phyloP scores from a whole-genome alignment of 495 filamentous ascomycete genomes.

The Talaromyces borbonicus region DNA sequence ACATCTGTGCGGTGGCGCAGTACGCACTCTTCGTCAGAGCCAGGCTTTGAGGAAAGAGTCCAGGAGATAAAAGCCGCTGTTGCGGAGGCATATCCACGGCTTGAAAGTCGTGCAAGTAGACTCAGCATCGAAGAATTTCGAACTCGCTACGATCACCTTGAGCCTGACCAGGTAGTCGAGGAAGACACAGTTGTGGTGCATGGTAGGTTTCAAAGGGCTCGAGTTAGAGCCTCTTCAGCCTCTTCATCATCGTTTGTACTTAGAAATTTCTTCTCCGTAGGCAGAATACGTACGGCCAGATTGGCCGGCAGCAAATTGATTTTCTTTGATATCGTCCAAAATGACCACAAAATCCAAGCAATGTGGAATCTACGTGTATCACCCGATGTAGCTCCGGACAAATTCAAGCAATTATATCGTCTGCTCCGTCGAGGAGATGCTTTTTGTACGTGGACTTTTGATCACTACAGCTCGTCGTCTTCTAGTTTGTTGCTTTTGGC shows the following conservation, averaged over 20 bases:
- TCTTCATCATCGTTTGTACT: no score
- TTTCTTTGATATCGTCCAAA: conserved; percentile 71
- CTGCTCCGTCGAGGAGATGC: conserved; percentile 65
- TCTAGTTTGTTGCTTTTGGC: background rate
- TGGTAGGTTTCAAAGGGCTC: conserved; percentile 33
- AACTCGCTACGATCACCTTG: conserved; percentile 26
- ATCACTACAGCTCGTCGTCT: background rate
- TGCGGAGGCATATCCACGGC: conserved; percentile 43
- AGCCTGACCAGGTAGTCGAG: conserved; percentile 37
- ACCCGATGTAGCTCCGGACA: conserved; percentile 25
- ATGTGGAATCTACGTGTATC: conserved; percentile 58
- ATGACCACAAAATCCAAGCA: conserved; percentile 60
- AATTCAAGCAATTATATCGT: conserved; percentile 51
- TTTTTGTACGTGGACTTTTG: conserved; percentile 46
- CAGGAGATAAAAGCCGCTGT: conserved; percentile 36
- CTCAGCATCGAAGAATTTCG: conserved; percentile 31
- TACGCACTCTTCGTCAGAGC: conserved; percentile 24
- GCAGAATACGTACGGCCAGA: conserved; percentile 53
- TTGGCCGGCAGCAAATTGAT: conserved; percentile 60
- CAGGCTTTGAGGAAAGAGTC: conserved; percentile 38
- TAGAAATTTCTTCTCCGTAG: conserved; percentile 37
- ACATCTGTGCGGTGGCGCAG: conserved; percentile 13
- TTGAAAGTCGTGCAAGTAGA: conserved; percentile 19
- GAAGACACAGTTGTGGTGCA: conserved; percentile 29
- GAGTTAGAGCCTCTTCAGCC: conserved; percentile 9